phyloP scores from a whole-genome alignment of 2,329 filamentous ascomycete species.

The Xylariaceae sp. region DNA sequence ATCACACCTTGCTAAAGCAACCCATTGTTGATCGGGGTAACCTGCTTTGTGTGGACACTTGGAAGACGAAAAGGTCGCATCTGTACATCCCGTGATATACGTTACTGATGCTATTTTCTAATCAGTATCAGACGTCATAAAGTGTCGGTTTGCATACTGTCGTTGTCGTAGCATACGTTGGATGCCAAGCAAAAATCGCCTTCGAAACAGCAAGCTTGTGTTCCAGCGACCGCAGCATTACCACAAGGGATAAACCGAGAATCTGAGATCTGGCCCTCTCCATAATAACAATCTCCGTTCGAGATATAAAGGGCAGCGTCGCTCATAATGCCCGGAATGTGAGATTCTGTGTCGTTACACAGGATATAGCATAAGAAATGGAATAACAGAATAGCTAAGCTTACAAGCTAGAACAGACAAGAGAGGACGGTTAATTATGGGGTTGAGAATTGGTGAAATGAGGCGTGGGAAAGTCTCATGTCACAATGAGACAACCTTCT shows the following conservation, averaged over 20 bases:
- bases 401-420: too few relatives aligned
- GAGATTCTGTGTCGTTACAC: not conserved
- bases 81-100: conserved; percentile 36
- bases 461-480: not conserved
- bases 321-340: conserved; percentile 18
- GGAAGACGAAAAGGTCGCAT: conserved; percentile 31
- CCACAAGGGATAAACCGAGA: conserved; percentile 34
- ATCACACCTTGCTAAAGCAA: conserved; percentile 36
- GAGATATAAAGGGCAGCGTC: conserved; percentile 32
- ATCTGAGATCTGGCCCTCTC: conserved; percentile 33
- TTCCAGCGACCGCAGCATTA: conserved; percentile 30
- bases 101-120: conserved; percentile 32
- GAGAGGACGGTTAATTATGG: not conserved
- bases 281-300: conserved; percentile 34
- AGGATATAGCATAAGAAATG: not conserved
- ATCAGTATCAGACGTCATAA: conserved; percentile 13
- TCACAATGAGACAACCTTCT: not conserved
- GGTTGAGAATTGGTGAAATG: not conserved
- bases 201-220: conserved; percentile 34
- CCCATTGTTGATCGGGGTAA: conserved; percentile 35
- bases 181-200: conserved; percentile 34
- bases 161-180: conserved; percentile 34
- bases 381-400: too few relatives aligned
- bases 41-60: conserved; percentile 34
- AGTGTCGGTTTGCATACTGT: conserved; percentile 22